These are phyloP conservation scores for Hirschioporus abietinus DNA, from an alignment of 768 basidiomycete genomes.

Conservation along the genomic window DNA sequence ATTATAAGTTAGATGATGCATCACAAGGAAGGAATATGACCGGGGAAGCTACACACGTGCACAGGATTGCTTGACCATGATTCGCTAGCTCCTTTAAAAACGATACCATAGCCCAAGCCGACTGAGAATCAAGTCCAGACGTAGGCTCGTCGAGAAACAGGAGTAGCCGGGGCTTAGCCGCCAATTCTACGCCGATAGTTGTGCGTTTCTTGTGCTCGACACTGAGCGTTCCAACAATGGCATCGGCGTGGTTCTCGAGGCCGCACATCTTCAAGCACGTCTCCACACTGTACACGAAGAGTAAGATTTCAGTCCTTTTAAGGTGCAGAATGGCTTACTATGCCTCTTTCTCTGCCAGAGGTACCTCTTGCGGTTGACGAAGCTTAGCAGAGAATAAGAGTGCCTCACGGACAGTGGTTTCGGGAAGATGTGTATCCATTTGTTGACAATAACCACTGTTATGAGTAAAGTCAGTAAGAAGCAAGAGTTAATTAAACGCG, in stretches of 20 bases:
- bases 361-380: slow-evolving; percentile 64
- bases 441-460: slow-evolving; percentile 81
- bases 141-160: slow-evolving; percentile 62
- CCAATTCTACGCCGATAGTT: slow-evolving; percentile 58
- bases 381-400: slow-evolving; percentile 74
- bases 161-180: slow-evolving; percentile 61
- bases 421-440: slow-evolving; percentile 72
- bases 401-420: slow-evolving; percentile 76
- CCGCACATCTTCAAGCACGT: slow-evolving; percentile 61
- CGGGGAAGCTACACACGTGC: slow-evolving; percentile 50
- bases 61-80: slow-evolving; percentile 84
- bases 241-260: slow-evolving; percentile 54
- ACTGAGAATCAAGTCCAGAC: slow-evolving; percentile 81
- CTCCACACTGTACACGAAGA: slow-evolving; percentile 35
- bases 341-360: slow-evolving; percentile 66
- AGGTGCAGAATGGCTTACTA: slow-evolving; percentile 45
- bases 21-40: neutral
- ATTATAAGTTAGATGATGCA: neutral
- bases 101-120: slow-evolving; percentile 75
- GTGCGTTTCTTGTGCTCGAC: slow-evolving; percentile 50
- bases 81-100: slow-evolving; percentile 75
- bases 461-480: slow-evolving; percentile 8
- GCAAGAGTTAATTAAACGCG: slow-evolving; percentile 18
- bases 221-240: slow-evolving; percentile 51
- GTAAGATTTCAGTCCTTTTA: neutral